These are phyloP conservation scores for Melaleuca alternifolia DNA, from an alignment of 345 rosid genomes.

Conservation along the genomic window DNA sequence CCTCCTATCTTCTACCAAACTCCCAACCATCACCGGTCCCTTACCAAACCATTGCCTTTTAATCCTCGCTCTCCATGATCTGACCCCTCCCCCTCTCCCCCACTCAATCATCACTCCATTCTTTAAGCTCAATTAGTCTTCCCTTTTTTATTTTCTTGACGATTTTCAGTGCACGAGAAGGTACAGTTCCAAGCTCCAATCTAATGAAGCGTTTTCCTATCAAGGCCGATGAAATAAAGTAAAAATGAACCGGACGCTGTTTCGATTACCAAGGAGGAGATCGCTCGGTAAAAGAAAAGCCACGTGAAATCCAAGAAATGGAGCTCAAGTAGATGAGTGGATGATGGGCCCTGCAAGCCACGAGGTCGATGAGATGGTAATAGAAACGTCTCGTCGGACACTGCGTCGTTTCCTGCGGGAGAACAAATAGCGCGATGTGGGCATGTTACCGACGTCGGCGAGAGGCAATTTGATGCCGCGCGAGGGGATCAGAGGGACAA, in stretches of 20 bases:
- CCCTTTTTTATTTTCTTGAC: too few species aligned
- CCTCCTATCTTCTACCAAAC: neutral
- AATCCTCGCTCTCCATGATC: neutral
- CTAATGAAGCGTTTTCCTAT: neutral
- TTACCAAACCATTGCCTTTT: neutral
- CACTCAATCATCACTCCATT: neutral
- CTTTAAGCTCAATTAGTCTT: neutral
- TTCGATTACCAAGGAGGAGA: neutral
- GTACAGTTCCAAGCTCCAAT: neutral
- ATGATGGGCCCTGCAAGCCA: neutral
- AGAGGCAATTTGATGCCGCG: neutral
- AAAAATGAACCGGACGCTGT: rapidly evolving
- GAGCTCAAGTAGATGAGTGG: neutral
- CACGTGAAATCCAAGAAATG: neutral
- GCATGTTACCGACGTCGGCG: neutral
- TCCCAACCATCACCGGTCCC: neutral
- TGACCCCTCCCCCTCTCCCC: neutral
- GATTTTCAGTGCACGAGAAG: neutral
- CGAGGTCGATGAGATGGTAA: neutral
- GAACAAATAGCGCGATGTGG: neutral
- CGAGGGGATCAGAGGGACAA: neutral
- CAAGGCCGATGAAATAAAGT: neutral
- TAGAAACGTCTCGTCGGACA: neutral
- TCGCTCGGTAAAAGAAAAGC: neutral
- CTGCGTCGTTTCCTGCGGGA: neutral